Conservation (phyloP, 176 grass and related monocot species). For the Aegilops umbellulata region DNA sequence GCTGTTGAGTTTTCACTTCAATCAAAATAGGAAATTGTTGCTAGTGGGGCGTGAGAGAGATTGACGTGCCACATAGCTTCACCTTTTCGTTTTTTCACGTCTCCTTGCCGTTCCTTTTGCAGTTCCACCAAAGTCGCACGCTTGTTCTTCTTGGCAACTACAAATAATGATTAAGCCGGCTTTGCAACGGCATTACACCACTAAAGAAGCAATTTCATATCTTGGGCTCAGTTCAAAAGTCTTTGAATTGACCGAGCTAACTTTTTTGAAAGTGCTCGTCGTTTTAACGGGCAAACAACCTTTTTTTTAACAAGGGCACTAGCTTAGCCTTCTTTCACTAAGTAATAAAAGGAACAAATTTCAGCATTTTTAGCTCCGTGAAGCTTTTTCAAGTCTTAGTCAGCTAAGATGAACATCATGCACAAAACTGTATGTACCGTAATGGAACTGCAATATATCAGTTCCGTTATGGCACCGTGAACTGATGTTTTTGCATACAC, state of each 20-base stretch:
- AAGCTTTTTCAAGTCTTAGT: neutral
- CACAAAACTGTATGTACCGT: too few species aligned
- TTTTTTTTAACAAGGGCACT: neutral
- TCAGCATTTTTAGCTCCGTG: neutral
- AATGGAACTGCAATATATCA: too few species aligned
- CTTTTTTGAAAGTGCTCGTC: neutral
- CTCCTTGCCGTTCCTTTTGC: neutral
- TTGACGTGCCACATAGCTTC: conserved; percentile 13
- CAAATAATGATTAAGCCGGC: neutral
- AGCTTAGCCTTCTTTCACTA: neutral
- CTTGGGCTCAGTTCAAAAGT: neutral
- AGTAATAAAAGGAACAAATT: neutral
- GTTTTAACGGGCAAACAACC: neutral
- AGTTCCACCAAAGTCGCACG: conserved; percentile 11
- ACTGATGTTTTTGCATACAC: too few species aligned
- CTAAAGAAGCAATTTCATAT: conserved; percentile 26
- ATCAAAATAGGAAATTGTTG: neutral
- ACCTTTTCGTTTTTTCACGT: neutral
- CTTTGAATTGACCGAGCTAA: conserved; percentile 1
- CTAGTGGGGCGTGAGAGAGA: conserved; percentile 26
- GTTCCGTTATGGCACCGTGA: too few species aligned
- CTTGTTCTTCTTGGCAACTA: conserved; percentile 32
- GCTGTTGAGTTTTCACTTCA: neutral
- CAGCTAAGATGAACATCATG: too few species aligned
- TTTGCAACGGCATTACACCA: conserved; percentile 16